Conservation (phyloP, 139 green algal species). For the Astrephomene gubernaculifera region DNA sequence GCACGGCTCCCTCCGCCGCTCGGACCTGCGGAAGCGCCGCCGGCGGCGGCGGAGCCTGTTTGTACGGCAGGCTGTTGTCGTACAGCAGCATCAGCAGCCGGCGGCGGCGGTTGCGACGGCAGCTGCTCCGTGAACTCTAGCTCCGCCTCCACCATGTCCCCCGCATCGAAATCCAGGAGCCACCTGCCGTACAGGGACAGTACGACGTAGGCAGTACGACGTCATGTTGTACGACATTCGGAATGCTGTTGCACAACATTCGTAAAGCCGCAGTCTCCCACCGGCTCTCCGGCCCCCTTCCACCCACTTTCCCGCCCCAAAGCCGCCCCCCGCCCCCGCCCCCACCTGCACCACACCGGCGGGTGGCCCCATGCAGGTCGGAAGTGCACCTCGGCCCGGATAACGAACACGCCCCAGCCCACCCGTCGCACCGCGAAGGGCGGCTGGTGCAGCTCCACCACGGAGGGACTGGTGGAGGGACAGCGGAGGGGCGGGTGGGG, state of each 20-base stretch:
- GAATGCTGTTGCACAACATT: too few species aligned
- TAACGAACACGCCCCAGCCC: constrained; percentile 33
- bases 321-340: too few species aligned
- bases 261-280: too few species aligned
- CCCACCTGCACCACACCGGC: constrained; percentile 29
- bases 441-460: constrained; percentile 18
- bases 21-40: background rate
- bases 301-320: background rate
- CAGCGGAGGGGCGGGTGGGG: background rate
- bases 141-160: constrained; percentile 34
- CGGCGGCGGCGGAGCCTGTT: too few species aligned
- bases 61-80: background rate
- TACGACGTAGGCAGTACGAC: too few species aligned
- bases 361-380: background rate
- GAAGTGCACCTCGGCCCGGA: constrained; percentile 27
- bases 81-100: background rate
- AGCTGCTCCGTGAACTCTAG: constrained; percentile 20
- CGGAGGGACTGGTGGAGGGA: background rate
- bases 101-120: background rate
- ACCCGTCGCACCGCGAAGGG: constrained; percentile 1
- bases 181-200: background rate
- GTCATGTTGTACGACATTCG: too few species aligned
- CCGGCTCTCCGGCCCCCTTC: too few species aligned
- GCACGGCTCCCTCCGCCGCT: background rate
- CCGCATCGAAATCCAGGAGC: constrained; percentile 32